Percentiles rank a stretch among this genome's conserved stretches.
Conservation (phyloP, 2,329 filamentous ascomycete genomes). For the Aspergillus fumigatus region DNA sequence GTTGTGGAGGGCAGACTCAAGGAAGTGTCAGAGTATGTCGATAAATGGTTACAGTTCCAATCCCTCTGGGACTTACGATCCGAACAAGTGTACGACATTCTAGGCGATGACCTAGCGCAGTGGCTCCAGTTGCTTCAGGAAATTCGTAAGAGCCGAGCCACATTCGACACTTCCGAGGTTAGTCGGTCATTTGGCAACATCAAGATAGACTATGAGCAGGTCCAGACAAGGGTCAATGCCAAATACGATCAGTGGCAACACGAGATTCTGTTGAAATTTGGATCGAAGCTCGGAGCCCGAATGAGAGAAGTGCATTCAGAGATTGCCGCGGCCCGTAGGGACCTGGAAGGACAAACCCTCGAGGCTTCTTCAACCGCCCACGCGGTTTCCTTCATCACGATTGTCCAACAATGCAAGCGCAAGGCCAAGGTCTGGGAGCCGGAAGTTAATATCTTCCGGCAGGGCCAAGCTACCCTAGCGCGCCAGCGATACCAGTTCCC, state of each 20-base stretch:
- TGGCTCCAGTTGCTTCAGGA: constrained; percentile 97
- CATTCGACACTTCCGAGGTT: constrained; percentile 95
- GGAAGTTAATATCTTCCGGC: constrained; percentile 91
- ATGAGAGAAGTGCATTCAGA: constrained; percentile 92
- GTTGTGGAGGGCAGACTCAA: constrained; percentile 78
- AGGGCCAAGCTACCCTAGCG: constrained; percentile 87
- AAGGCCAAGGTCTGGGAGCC: constrained; percentile 93
- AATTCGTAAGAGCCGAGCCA: constrained; percentile 89
- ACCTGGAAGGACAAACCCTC: constrained; percentile 85
- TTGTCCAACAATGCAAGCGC: constrained; percentile 91
- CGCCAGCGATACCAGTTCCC: constrained; percentile 93
- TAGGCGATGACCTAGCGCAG: constrained; percentile 84
- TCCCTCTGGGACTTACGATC: constrained; percentile 97
- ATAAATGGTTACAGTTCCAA: constrained; percentile 98
- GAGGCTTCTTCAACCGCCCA: constrained; percentile 94
- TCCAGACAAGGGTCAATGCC: constrained; percentile 96
- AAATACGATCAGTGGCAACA: constrained; percentile 99
- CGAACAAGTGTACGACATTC: constrained; percentile 86
- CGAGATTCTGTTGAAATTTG: constrained; percentile 92
- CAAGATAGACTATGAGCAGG: constrained; percentile 95
- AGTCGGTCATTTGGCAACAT: constrained; percentile 90
- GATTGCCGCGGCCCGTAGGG: constrained; percentile 81
- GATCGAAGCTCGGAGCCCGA: constrained; percentile 76
- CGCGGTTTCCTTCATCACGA: constrained; percentile 96
- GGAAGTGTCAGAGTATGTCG: constrained; percentile 79